A percentile compares a stretch with the other conserved stretches of the same genome.
Evolutionary conservation across 768 basidiomycete genomes (phyloP).

Genomic region (Trametes maxima): DNA sequence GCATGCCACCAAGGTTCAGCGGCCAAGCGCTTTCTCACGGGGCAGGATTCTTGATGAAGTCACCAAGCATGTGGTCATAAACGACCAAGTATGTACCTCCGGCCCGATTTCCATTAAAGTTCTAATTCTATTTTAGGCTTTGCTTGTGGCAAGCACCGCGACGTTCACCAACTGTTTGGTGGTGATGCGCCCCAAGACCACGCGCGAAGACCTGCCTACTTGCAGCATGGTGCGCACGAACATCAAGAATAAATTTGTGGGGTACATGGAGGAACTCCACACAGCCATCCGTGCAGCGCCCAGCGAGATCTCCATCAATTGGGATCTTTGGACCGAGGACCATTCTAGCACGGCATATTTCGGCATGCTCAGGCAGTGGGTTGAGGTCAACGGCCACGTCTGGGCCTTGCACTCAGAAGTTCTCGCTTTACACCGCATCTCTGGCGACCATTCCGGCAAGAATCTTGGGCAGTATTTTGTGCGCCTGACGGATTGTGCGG

Average conservation of each 20-base stretch:
- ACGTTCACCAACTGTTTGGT: conserved; percentile 7
- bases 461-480: conserved; percentile 35
- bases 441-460: conserved; percentile 29
- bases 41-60: neutral
- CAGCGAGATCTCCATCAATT: conserved; percentile 20
- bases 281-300: neutral
- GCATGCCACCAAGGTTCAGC: neutral
- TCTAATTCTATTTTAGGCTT: conserved; percentile 2
- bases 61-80: neutral
- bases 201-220: neutral
- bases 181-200: neutral
- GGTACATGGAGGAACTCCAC: neutral
- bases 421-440: conserved; percentile 27
- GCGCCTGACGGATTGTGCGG: conserved; percentile 28
- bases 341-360: conserved; percentile 30
- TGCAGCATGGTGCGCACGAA: neutral
- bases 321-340: conserved; percentile 25
- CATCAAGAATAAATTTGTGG: neutral
- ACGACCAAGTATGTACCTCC: neutral
- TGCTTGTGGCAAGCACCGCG: neutral
- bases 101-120: neutral
- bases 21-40: neutral
- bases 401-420: conserved; percentile 32
- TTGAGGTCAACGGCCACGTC: conserved; percentile 20
- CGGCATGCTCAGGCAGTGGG: conserved; percentile 28